Conservation (phyloP, 1,284 basidiomycete species). For the Tremellales sp. region DNA sequence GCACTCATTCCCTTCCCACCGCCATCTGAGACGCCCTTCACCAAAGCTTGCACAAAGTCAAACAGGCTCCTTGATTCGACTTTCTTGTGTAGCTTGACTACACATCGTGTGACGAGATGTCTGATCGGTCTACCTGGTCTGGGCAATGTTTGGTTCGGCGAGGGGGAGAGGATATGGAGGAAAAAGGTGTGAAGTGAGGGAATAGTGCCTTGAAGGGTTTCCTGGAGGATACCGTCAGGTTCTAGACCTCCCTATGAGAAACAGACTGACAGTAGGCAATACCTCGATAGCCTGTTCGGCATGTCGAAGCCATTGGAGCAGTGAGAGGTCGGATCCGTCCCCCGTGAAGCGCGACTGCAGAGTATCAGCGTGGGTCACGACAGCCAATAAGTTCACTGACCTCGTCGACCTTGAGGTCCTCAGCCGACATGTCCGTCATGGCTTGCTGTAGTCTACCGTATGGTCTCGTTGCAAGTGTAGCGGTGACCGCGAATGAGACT, state of each 20-base stretch:
- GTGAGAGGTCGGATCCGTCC: slow-evolving; percentile 41
- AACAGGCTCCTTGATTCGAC: slow-evolving; percentile 81
- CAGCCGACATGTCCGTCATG: slow-evolving; percentile 14
- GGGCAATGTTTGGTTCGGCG: slow-evolving; percentile 53
- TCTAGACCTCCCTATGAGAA: background rate
- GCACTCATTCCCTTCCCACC: slow-evolving; percentile 44
- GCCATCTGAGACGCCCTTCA: slow-evolving; percentile 62
- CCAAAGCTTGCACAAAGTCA: slow-evolving; percentile 74
- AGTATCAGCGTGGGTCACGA: slow-evolving; percentile 1
- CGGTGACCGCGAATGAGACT: no score
- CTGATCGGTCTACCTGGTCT: slow-evolving; percentile 79
- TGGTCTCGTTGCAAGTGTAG: no score
- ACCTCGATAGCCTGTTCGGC: slow-evolving; percentile 44
- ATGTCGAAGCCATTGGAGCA: slow-evolving; percentile 41
- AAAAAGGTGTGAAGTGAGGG: slow-evolving; percentile 39
- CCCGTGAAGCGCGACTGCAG: slow-evolving; percentile 37
- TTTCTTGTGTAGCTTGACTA: slow-evolving; percentile 70
- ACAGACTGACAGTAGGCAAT: slow-evolving; percentile 17
- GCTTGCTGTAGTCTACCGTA: no score
- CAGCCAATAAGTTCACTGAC: slow-evolving; percentile 7
- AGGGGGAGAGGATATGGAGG: slow-evolving; percentile 37
- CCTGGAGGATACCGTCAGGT: slow-evolving; percentile 14
- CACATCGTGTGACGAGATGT: slow-evolving; percentile 71
- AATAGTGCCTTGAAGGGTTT: slow-evolving; percentile 24
- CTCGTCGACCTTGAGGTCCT: slow-evolving; percentile 25